A percentile compares a stretch with the other conserved stretches of the same genome.
These are phyloP conservation scores for Metschnikowia kofuensis DNA, from an alignment of 805 yeast species.

Conservation along the genomic window DNA sequence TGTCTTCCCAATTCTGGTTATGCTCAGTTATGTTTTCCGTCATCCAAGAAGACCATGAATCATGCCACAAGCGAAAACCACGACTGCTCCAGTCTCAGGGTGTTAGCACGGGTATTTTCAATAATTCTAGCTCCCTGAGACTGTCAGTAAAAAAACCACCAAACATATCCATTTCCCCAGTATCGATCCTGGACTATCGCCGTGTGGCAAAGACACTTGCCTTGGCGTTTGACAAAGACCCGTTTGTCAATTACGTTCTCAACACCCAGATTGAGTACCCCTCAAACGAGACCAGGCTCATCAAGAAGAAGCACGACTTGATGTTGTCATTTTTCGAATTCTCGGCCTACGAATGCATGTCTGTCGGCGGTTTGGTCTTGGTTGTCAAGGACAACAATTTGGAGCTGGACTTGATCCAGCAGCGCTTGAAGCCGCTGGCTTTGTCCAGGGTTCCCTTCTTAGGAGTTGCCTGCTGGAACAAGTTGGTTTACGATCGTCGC, in stretches of 20 bases:
- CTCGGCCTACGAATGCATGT: constrained; percentile 48
- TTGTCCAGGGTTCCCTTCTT: constrained; percentile 40
- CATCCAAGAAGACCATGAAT: constrained; percentile 34
- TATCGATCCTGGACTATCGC: constrained; percentile 40
- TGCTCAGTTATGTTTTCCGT: constrained; percentile 22
- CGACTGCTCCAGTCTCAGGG: constrained; percentile 41
- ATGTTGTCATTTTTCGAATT: constrained; percentile 53
- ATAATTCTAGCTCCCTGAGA: constrained; percentile 24
- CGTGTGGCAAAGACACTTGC: constrained; percentile 54
- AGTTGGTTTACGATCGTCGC: constrained; percentile 22
- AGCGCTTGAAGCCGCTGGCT: constrained; percentile 24
- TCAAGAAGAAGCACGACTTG: constrained; percentile 39
- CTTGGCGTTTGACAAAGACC: constrained; percentile 53
- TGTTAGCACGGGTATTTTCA: constrained; percentile 19
- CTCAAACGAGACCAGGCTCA: constrained; percentile 14
- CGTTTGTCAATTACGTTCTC: constrained; percentile 48
- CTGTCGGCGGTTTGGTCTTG: constrained; percentile 49
- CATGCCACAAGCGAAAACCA: constrained; percentile 30
- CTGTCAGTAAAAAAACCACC: constrained; percentile 17
- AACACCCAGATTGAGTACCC: constrained; percentile 27
- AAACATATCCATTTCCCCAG: constrained; percentile 19
- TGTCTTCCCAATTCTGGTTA: constrained; percentile 1
- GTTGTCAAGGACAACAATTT: constrained; percentile 48
- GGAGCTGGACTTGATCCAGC: constrained; percentile 29
- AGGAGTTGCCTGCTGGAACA: constrained; percentile 52